phyloP scores from a whole-genome alignment of 345 rosid genomes.

The Gossypium mustelinum region DNA sequence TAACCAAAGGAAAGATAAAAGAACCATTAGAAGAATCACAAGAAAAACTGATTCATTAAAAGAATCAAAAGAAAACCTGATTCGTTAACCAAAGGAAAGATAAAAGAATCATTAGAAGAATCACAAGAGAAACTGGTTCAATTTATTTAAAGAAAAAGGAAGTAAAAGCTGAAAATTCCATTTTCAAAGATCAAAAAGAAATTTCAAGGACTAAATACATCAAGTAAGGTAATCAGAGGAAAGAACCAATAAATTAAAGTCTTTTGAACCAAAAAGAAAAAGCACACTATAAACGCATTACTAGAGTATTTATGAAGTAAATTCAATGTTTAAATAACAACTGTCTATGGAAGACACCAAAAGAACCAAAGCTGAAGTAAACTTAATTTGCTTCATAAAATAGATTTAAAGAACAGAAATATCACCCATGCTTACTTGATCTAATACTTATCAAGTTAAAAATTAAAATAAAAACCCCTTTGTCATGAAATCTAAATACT shows the following conservation, averaged over 20 bases:
- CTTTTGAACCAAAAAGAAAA: background rate
- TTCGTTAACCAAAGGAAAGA: background rate
- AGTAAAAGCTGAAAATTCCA: background rate
- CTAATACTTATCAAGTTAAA: background rate
- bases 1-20: constrained; percentile 1
- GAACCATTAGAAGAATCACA: background rate
- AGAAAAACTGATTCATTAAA: background rate
- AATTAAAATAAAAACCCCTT: background rate
- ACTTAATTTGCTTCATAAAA: background rate
- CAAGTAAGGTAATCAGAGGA: background rate
- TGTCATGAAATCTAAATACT: background rate
- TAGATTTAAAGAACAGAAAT: background rate
- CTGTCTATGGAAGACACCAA: background rate
- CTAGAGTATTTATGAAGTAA: background rate
- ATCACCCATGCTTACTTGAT: background rate
- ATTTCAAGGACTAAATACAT: background rate
- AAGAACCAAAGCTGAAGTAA: background rate
- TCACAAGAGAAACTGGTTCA: background rate
- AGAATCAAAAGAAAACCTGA: background rate
- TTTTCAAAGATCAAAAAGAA: background rate
- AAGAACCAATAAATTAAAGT: background rate
- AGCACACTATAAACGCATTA: background rate
- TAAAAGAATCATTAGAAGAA: constrained; percentile 2
- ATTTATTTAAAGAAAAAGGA: background rate
- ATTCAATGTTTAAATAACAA: background rate